A percentile compares a stretch with the other conserved stretches of the same genome.
phyloP scores from a whole-genome alignment of 352 stramenopile species.

The Phytophthora pinifolia region DNA sequence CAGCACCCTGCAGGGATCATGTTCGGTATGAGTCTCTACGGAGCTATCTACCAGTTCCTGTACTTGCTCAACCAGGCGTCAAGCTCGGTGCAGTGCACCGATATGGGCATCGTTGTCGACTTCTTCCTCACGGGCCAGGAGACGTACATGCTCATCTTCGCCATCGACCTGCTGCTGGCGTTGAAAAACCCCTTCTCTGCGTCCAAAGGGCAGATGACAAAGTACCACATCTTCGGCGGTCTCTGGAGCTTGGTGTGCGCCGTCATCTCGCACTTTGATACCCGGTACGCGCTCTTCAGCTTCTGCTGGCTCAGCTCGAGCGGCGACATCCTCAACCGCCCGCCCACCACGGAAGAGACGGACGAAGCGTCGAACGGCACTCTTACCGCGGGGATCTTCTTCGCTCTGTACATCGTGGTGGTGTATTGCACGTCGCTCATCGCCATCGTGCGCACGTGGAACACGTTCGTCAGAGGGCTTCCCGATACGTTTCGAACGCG shows the following conservation, averaged over 20 bases:
- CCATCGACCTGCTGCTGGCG: constrained; percentile 79
- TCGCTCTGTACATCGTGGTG: constrained; percentile 79
- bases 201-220: constrained; percentile 78
- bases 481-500: constrained; percentile 75
- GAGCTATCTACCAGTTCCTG: constrained; percentile 81
- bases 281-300: constrained; percentile 71
- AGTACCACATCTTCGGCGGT: constrained; percentile 73
- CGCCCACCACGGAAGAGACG: background rate
- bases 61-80: constrained; percentile 61
- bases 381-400: constrained; percentile 73
- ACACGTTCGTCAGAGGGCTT: constrained; percentile 76
- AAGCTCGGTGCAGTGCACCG: constrained; percentile 45
- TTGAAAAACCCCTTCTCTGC: constrained; percentile 87
- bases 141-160: constrained; percentile 90
- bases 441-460: constrained; percentile 76
- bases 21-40: constrained; percentile 86
- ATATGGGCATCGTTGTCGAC: constrained; percentile 73
- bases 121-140: constrained; percentile 85
- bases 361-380: constrained; percentile 34
- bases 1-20: constrained; percentile 86
- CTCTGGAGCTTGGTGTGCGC: constrained; percentile 73
- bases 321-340: constrained; percentile 36
- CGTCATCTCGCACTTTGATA: constrained; percentile 76
- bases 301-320: constrained; percentile 81
- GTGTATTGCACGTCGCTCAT: constrained; percentile 82